Percentiles rank a stretch among this genome's conserved stretches.
Evolutionary conservation across 768 basidiomycete species (phyloP).

Genomic region (Mycena polygramma): DNA sequence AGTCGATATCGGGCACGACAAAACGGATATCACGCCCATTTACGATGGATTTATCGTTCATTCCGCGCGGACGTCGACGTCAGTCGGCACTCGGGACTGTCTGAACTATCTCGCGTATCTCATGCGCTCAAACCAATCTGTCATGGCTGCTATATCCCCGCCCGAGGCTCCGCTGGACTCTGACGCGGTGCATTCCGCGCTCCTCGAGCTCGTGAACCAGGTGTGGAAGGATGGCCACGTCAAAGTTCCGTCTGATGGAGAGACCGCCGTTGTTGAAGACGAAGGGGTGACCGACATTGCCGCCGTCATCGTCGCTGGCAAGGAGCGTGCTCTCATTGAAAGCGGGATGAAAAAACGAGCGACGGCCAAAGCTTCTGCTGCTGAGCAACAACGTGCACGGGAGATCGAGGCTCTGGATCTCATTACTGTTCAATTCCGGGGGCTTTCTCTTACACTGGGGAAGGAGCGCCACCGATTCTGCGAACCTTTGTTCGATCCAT

Average conservation of each 20-base stretch:
- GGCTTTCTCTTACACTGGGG: slow-evolving; percentile 78
- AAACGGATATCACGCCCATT: slow-evolving; percentile 83
- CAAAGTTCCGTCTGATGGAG: slow-evolving; percentile 82
- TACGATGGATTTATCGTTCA: slow-evolving; percentile 78
- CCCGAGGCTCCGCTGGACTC: slow-evolving; percentile 60
- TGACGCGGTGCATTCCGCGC: slow-evolving; percentile 60
- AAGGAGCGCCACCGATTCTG: slow-evolving; percentile 93
- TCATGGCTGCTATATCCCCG: slow-evolving; percentile 71
- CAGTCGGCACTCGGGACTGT: slow-evolving; percentile 79
- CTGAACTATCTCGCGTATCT: slow-evolving; percentile 82
- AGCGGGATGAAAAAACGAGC: slow-evolving; percentile 84
- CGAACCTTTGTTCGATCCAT: slow-evolving; percentile 89
- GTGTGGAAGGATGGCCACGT: slow-evolving; percentile 75
- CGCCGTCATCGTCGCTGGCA: slow-evolving; percentile 90
- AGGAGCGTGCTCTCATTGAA: slow-evolving; percentile 90
- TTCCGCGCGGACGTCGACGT: slow-evolving; percentile 65
- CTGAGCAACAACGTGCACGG: slow-evolving; percentile 82
- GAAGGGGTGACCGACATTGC: slow-evolving; percentile 93
- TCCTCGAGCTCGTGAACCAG: slow-evolving; percentile 75
- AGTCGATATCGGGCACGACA: slow-evolving; percentile 83
- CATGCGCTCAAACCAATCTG: slow-evolving; percentile 75
- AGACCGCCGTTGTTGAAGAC: slow-evolving; percentile 76
- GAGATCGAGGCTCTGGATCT: slow-evolving; percentile 90
- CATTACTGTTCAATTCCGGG: slow-evolving; percentile 81
- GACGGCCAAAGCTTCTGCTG: slow-evolving; percentile 78